Conservation (phyloP, 371 early-diverging fungal genomes). For the Phascolomyces articulosus region DNA sequence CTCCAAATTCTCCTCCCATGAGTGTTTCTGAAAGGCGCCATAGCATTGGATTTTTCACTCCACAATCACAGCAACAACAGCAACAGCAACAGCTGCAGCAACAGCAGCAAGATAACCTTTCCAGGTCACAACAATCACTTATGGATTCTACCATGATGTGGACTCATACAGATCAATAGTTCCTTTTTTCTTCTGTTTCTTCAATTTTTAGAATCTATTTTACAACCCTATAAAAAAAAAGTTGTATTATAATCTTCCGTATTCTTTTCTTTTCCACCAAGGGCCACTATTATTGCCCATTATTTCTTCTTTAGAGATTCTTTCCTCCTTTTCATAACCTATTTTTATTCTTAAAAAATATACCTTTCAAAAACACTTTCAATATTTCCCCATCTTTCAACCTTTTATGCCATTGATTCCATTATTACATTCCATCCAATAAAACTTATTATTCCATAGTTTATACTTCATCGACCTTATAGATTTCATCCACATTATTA, state of each 20-base stretch:
- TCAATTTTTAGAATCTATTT: background rate
- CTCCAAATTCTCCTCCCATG: constrained; percentile 8
- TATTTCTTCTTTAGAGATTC: too few species aligned
- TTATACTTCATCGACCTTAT: too few species aligned
- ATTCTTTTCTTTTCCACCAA: too few species aligned
- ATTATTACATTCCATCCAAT: too few species aligned
- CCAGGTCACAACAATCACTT: background rate
- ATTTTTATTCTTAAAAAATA: too few species aligned
- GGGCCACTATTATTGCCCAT: too few species aligned
- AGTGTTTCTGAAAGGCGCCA: constrained; percentile 11
- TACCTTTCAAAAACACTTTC: background rate
- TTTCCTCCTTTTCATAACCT: too few species aligned
- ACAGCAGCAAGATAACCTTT: background rate
- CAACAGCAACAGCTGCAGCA: background rate
- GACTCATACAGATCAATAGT: constrained; percentile 7
- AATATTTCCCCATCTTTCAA: too few species aligned
- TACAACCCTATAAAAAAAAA: background rate
- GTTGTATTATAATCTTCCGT: background rate
- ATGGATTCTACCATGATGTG: constrained; percentile 6
- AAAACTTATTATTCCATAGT: too few species aligned
- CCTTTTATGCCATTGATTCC: too few species aligned
- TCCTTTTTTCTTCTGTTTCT: background rate
- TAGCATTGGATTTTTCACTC: constrained; percentile 11
- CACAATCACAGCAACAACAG: background rate
- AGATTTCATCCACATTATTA: too few species aligned